phyloP scores from a whole-genome alignment of 2,329 filamentous ascomycete species.

The Pseudocercospora musae region DNA sequence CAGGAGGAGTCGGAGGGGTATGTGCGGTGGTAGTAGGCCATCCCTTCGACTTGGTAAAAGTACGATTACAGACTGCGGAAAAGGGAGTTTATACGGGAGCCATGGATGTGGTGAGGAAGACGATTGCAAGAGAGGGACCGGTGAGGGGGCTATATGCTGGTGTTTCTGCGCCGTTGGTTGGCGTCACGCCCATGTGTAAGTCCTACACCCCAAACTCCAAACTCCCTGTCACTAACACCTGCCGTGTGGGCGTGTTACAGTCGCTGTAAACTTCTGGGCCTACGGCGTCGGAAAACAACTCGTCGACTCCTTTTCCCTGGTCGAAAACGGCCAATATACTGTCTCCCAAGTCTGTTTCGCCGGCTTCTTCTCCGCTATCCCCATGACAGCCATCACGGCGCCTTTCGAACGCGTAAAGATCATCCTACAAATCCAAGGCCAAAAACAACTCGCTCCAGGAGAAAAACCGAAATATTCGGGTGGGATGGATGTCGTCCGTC shows the following conservation, averaged over 20 bases:
- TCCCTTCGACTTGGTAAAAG: slow-evolving; percentile 97
- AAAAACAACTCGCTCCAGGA: slow-evolving; percentile 77
- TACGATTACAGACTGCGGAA: slow-evolving; percentile 93
- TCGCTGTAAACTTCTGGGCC: slow-evolving; percentile 70
- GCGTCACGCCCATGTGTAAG: slow-evolving; percentile 98
- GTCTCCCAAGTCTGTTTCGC: slow-evolving; percentile 87
- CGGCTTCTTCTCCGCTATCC: slow-evolving; percentile 95
- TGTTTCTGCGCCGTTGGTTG: slow-evolving; percentile 88
- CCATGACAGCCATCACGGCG: slow-evolving; percentile 97
- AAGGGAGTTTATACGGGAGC: slow-evolving; percentile 86
- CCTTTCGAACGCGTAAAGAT: slow-evolving; percentile 99
- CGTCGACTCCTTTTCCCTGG: slow-evolving; percentile 65
- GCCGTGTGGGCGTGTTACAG: too few relatives aligned
- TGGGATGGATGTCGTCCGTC: slow-evolving; percentile 83
- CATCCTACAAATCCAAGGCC: slow-evolving; percentile 93
- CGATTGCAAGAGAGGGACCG: slow-evolving; percentile 80
- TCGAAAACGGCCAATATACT: slow-evolving; percentile 67
- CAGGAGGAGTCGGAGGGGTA: slow-evolving; percentile 88
- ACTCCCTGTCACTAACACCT: slow-evolving; percentile 16
- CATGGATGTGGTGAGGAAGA: slow-evolving; percentile 86
- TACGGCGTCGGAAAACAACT: slow-evolving; percentile 94
- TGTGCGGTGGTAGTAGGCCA: slow-evolving; percentile 92
- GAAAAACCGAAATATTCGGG: slow-evolving; percentile 91
- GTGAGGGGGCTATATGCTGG: slow-evolving; percentile 84
- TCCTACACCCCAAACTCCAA: slow-evolving; percentile 27